Conservation (phyloP, 768 basidiomycete genomes). For the Tubosaeta brunneosetosa region DNA sequence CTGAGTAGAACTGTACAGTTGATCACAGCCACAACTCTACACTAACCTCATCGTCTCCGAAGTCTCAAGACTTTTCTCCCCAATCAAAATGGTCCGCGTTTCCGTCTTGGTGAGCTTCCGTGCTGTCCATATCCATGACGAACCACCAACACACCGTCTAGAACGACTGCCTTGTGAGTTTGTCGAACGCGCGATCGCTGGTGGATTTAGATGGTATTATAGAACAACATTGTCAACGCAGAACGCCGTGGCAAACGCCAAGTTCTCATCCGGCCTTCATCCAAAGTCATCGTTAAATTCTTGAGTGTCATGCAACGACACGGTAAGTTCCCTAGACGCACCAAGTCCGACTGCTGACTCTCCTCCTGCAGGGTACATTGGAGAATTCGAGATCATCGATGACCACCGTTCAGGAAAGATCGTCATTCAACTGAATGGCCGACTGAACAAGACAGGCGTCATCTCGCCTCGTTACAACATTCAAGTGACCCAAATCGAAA, state of each 20-base stretch:
- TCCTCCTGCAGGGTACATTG: slow-evolving; percentile 78
- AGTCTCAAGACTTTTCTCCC: background rate
- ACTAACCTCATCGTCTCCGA: background rate
- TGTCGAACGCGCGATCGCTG: background rate
- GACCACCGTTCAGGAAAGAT: slow-evolving; percentile 99
- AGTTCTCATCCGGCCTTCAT: slow-evolving; percentile 94
- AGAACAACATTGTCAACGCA: slow-evolving; percentile 99
- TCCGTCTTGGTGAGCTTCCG: slow-evolving; percentile 61
- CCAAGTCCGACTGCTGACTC: background rate
- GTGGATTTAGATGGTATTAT: slow-evolving; percentile 9
- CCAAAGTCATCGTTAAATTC: slow-evolving; percentile 98
- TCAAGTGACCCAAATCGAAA: slow-evolving; percentile 86
- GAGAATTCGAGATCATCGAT: slow-evolving; percentile 97
- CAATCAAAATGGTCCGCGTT: slow-evolving; percentile 75
- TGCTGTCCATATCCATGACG: background rate
- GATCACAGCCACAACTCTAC: slow-evolving; percentile 20
- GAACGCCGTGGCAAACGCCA: slow-evolving; percentile 99
- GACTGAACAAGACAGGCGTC: slow-evolving; percentile 98
- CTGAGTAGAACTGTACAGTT: slow-evolving; percentile 25
- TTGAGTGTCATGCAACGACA: slow-evolving; percentile 98
- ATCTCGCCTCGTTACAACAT: slow-evolving; percentile 99
- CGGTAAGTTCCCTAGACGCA: slow-evolving; percentile 49
- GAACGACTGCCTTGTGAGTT: slow-evolving; percentile 58
- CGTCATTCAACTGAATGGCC: slow-evolving; percentile 96
- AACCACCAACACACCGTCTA: slow-evolving; percentile 6